A percentile compares a stretch with the other conserved stretches of the same genome.
Conservation (phyloP, 352 stramenopile species). For the Phytophthora idaei region DNA sequence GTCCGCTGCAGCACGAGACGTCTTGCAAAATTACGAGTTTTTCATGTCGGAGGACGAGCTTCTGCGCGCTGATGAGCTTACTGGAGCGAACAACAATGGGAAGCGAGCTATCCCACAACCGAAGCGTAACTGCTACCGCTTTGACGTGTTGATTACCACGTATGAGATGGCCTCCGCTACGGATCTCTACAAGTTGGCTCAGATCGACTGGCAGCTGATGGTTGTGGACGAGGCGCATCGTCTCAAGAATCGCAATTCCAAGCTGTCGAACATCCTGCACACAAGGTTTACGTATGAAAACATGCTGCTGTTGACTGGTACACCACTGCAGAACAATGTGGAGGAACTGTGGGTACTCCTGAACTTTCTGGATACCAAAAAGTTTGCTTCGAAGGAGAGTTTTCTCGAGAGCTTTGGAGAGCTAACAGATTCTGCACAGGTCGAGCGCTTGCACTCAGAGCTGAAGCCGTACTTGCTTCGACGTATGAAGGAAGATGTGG, state of each 20-base stretch:
- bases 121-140: slow-evolving; percentile 86
- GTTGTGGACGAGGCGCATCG: slow-evolving; percentile 99
- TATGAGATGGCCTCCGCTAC: slow-evolving; percentile 98
- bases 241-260: slow-evolving; percentile 98
- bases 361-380: slow-evolving; percentile 96
- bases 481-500: slow-evolving; percentile 91
- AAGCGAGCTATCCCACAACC: slow-evolving; percentile 34
- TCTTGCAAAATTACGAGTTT: slow-evolving; percentile 97
- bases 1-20: slow-evolving; percentile 82
- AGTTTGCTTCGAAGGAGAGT: slow-evolving; percentile 93
- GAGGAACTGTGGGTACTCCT: slow-evolving; percentile 98
- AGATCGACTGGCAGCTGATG: slow-evolving; percentile 94
- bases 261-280: slow-evolving; percentile 89
- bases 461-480: slow-evolving; percentile 87
- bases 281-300: slow-evolving; percentile 83
- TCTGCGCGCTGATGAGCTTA: slow-evolving; percentile 39
- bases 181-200: slow-evolving; percentile 93
- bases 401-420: slow-evolving; percentile 96
- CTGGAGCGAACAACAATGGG: slow-evolving; percentile 28
- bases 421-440: slow-evolving; percentile 89
- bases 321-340: slow-evolving; percentile 90
- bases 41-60: slow-evolving; percentile 70
- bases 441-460: slow-evolving; percentile 86
- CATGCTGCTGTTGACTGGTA: slow-evolving; percentile 91
- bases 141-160: slow-evolving; percentile 99